Evolutionary conservation across 306 rosid species (phyloP), one percentile per base, ranked within the genome.

Genomic region (Trifolium fragiferum): DNA sequence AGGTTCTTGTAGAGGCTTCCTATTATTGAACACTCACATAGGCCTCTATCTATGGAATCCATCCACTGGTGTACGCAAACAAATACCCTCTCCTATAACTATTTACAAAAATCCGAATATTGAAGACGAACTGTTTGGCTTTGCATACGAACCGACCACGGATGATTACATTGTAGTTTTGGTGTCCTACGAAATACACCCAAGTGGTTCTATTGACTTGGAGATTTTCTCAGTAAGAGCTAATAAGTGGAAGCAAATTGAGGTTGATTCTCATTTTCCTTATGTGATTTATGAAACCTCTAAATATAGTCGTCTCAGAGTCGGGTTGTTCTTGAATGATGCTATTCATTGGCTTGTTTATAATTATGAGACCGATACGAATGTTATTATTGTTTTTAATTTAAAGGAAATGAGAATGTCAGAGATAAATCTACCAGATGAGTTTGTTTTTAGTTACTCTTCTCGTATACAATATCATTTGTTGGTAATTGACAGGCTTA

Each of bases 1-100:
- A 7, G 80, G 66, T 6, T 76, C 80, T 0, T 66, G 73, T 19
- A 25, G 80, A 43, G 80, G 74, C 10, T 40, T 66, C 2, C 4
- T 65, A 25, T 19, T 75, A 7, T 37, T 38, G 18, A 44, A 32
- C 0, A 18, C 2, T 35, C 0, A 49, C 11, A 0, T 0, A 5
- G 5, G 1, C 23, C 8, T 62, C 16, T 63, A 20, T 6, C 0
- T 67, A 49, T 62, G 25, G 68, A 37, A 16, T 37, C 15, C 18
- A 23, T 43, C 25, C 63, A 30, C 79, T 0, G 27, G 44, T 51
- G 13, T 10, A 32, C 44, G 51, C 32, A 65, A 23, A 47, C 9
- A 30, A 11, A 7, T 74, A 13, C 40, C 2, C 14, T 74, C 78
- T 30, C 78, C 50, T 40, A 9, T 7, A 37, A 7, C 41, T 37